These are phyloP conservation scores for Phoma herbarum DNA, from an alignment of 2,329 filamentous ascomycete species.

Conservation along the genomic window DNA sequence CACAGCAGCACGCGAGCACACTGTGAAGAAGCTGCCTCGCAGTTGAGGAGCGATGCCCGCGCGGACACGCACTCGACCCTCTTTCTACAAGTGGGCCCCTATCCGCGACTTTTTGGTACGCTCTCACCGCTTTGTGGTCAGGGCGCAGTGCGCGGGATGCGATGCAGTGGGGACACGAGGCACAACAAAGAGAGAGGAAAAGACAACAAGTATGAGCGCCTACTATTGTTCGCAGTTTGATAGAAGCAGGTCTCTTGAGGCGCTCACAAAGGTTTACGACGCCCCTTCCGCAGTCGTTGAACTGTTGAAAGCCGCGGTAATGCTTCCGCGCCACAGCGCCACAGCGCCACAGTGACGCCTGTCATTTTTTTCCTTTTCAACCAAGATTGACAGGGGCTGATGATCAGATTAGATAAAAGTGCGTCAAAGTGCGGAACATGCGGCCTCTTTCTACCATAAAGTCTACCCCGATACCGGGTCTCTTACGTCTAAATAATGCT, in stretches of 20 bases:
- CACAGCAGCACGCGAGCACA: slow-evolving; percentile 22
- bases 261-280: neutral
- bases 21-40: slow-evolving; percentile 17
- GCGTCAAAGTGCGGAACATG: too few species aligned
- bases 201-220: neutral
- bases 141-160: slow-evolving; percentile 20
- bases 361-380: neutral
- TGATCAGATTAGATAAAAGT: neutral
- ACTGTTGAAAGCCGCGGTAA: slow-evolving; percentile 4
- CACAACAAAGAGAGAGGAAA: slow-evolving; percentile 9
- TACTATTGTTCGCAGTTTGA: slow-evolving; percentile 7
- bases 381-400: neutral
- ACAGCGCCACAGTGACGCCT: neutral
- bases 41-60: neutral
- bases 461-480: slow-evolving; percentile 7
- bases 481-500: slow-evolving; percentile 8
- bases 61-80: slow-evolving; percentile 16
- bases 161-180: slow-evolving; percentile 7
- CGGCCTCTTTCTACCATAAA: slow-evolving; percentile 1
- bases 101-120: slow-evolving; percentile 21
- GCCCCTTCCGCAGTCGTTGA: slow-evolving; percentile 1
- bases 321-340: neutral
- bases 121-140: slow-evolving; percentile 24
- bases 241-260: neutral
- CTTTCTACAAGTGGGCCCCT: slow-evolving; percentile 21